Evolutionary conservation across 192 early-diverging fungal genomes (phyloP).

Genomic region (Coemansia guatemalensis): DNA sequence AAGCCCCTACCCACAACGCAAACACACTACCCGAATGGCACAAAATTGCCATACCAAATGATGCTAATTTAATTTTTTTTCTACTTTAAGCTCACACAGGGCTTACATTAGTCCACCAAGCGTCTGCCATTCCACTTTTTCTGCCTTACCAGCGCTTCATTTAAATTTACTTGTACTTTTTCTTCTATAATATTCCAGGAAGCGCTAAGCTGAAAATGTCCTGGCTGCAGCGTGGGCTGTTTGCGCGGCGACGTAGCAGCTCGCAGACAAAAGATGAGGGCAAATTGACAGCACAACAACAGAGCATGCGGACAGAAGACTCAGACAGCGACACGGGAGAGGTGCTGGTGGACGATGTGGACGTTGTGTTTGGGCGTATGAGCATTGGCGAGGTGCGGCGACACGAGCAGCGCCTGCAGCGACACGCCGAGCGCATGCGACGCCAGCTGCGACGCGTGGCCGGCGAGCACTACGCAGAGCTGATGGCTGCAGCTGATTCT

Average conservation of each 20-base stretch:
- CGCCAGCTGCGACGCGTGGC: slow-evolving; percentile 36
- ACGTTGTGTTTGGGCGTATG: slow-evolving; percentile 26
- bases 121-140: too few species aligned
- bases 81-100: too few species aligned
- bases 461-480: slow-evolving; percentile 40
- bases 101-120: too few species aligned
- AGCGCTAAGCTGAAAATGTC: slow-evolving; percentile 4
- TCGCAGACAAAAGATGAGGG: slow-evolving; percentile 18
- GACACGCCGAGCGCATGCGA: slow-evolving; percentile 24
- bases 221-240: slow-evolving; percentile 30
- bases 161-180: background rate
- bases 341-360: slow-evolving; percentile 10
- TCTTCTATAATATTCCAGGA: background rate
- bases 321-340: slow-evolving; percentile 6
- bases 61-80: too few species aligned
- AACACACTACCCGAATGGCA: too few species aligned
- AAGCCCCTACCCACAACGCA: too few species aligned
- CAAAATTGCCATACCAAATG: too few species aligned
- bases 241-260: slow-evolving; percentile 9
- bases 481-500: slow-evolving; percentile 45
- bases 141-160: slow-evolving; percentile 1
- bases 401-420: slow-evolving; percentile 31
- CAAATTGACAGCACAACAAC: background rate
- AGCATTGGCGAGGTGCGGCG: slow-evolving; percentile 41
- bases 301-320: background rate